Percentiles rank a stretch among this genome's conserved stretches.
Evolutionary conservation across 2,329 filamentous ascomycete species (phyloP).

Genomic region (Xylaria multiplex): DNA sequence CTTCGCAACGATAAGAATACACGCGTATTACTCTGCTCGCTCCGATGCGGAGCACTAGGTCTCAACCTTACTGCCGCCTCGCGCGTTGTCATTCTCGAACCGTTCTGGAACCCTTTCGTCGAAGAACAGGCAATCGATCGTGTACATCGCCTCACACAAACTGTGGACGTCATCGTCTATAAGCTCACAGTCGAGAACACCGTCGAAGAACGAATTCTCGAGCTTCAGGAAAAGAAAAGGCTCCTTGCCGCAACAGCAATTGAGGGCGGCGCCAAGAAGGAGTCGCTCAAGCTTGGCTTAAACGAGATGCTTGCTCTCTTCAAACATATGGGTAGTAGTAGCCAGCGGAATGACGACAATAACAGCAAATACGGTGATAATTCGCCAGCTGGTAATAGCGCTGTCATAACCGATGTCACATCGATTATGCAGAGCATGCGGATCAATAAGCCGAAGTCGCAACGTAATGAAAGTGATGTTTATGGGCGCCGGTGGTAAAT

Average conservation of each 20-base stretch:
- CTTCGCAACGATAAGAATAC: slow-evolving; percentile 80
- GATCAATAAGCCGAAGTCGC: slow-evolving; percentile 21
- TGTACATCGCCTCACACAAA: slow-evolving; percentile 97
- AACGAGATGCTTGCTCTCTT: slow-evolving; percentile 95
- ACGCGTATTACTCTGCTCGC: slow-evolving; percentile 87
- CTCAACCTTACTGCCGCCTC: slow-evolving; percentile 95
- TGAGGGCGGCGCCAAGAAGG: slow-evolving; percentile 78
- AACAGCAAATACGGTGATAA: neutral
- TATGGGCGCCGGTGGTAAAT: slow-evolving; percentile 39
- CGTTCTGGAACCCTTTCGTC: slow-evolving; percentile 99
- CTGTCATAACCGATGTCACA: neutral
- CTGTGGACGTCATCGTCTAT: slow-evolving; percentile 92
- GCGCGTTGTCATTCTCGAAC: slow-evolving; percentile 92
- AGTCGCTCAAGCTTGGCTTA: slow-evolving; percentile 84
- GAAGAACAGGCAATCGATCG: slow-evolving; percentile 99
- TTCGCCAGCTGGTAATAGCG: neutral
- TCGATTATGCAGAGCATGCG: slow-evolving; percentile 4
- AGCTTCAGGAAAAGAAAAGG: slow-evolving; percentile 92
- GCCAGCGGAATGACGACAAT: slow-evolving; percentile 47
- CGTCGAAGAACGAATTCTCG: slow-evolving; percentile 94
- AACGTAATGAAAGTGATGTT: slow-evolving; percentile 28
- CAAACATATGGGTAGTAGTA: slow-evolving; percentile 68
- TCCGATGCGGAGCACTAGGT: slow-evolving; percentile 92
- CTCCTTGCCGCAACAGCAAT: slow-evolving; percentile 91
- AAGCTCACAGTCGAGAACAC: slow-evolving; percentile 87